Evolutionary conservation across 2,329 filamentous ascomycete species (phyloP), one percentile per base, ranked within the genome.

Genomic region (Neoscytalidium dimidiatum): DNA sequence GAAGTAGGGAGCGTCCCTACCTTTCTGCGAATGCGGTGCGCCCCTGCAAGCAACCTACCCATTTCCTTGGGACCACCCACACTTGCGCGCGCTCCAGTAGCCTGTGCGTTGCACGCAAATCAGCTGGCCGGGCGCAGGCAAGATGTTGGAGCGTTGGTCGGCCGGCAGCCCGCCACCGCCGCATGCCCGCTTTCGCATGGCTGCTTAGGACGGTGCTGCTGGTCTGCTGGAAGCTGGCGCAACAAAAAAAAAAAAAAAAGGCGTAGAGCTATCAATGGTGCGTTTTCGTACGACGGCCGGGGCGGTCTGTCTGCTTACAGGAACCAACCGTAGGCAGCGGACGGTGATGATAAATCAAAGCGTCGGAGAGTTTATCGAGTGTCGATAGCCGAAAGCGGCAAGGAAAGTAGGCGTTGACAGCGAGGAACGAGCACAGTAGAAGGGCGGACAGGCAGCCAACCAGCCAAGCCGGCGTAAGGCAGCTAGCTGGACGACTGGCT

Each of bases 1-100:
- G 13, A 60, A 60, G 56, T 60, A 60, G 56, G 56, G 56, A 21
- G 56, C 41, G 56, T 60, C 56, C 56, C 56, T 60, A 60, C 56
- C 41, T 43, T 43, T 58, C 23, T 60, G 26, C 41, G 29, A 52
- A 52, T 28, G 49, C 29, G 21, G 19, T 52, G 41, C 38, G 21
- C 26, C 56, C 38, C n/a, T 31, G 4, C 28, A 13, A n/a, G 8
- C 35, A 28, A 17, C 13, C 21, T 41, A 44, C 33, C 51, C 53
- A 28, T 21, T 28, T 35, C 17, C 26, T n/a, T 4, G 53, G 53
- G 26, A 9, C 53, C 26, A 21, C 4, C 11, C 53, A 51, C 26
- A 51, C 26, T 6, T 11, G 31, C 31, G 31, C 11, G 31, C 31
- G 5, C 38, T 41, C 14, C 1, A 14, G 38, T 17, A 17, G 38